A percentile compares a stretch with the other conserved stretches of the same genome.
These are phyloP conservation scores for Candida nemodendra DNA, from an alignment of 805 yeast genomes.

Conservation along the genomic window DNA sequence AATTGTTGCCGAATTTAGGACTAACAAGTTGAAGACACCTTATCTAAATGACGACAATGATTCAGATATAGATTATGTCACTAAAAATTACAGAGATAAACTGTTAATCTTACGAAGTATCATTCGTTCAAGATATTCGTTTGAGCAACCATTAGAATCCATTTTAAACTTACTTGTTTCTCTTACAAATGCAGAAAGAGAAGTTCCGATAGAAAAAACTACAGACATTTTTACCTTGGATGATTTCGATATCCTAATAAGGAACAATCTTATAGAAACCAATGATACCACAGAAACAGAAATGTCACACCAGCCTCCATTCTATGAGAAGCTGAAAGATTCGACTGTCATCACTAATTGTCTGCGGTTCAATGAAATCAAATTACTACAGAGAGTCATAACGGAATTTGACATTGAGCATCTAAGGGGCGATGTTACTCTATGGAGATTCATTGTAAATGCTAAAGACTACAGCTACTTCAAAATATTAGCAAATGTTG, in stretches of 20 bases:
- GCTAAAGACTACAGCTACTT: conserved; percentile 15
- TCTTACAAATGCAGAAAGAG: conserved; percentile 6
- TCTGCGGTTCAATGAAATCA: conserved; percentile 7
- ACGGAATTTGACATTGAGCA: conserved; percentile 6
- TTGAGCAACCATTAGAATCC: conserved; percentile 7
- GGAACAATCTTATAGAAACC: conserved; percentile 1
- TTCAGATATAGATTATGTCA: conserved; percentile 13
- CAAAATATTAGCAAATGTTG: conserved; percentile 9
- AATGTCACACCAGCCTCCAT: not conserved
- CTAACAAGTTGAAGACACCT: conserved; percentile 11
- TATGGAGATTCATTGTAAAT: conserved; percentile 23
- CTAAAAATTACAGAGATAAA: conserved; percentile 13
- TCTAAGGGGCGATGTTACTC: conserved; percentile 12
- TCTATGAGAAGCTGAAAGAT: conserved; percentile 2
- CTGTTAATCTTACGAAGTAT: conserved; percentile 11
- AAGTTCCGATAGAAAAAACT: not conserved
- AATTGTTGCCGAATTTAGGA: not conserved
- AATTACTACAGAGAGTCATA: conserved; percentile 8
- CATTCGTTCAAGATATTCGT: conserved; percentile 4
- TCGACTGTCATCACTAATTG: conserved; percentile 11
- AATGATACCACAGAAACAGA: conserved; percentile 1
- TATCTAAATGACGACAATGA: conserved; percentile 14
- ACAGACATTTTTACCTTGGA: conserved; percentile 2
- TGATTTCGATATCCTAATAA: conserved; percentile 4
- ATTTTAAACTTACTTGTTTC: conserved; percentile 10